Evolutionary conservation across 306 rosid genomes (phyloP).

Genomic region (Vicia villosa): DNA sequence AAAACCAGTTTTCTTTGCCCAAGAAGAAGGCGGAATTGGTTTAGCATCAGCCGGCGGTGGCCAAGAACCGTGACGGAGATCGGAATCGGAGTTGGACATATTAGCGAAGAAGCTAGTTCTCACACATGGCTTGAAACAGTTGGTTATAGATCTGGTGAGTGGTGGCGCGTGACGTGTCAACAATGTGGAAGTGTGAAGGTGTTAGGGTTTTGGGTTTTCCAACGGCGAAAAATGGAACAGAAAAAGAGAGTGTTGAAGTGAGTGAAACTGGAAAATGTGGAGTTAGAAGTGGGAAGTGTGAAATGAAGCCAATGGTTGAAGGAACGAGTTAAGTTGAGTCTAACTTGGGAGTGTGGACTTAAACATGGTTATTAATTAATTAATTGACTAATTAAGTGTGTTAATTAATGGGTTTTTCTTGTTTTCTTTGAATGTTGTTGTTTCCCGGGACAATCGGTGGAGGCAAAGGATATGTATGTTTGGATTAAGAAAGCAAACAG

Average conservation of each 20-base stretch:
- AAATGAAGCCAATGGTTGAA: neutral
- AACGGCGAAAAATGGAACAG: neutral
- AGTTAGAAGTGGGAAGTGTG: neutral
- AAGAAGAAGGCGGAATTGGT: slow-evolving; percentile 81
- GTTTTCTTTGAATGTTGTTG: neutral
- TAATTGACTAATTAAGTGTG: neutral
- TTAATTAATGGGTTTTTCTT: neutral
- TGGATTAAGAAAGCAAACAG: neutral
- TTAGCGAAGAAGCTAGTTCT: neutral
- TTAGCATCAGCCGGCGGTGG: slow-evolving; percentile 34
- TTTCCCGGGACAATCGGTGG: neutral
- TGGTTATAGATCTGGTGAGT: slow-evolving; percentile 21
- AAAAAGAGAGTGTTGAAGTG: neutral
- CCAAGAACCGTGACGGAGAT: slow-evolving; percentile 19
- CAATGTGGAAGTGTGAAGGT: slow-evolving; percentile 7
- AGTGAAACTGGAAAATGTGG: neutral
- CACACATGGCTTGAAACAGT: slow-evolving; percentile 23
- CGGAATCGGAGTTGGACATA: slow-evolving; percentile 37
- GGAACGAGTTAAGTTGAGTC: neutral
- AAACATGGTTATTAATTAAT: neutral
- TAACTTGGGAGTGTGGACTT: neutral
- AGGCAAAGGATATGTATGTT: neutral
- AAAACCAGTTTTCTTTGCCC: slow-evolving; percentile 95
- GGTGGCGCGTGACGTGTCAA: slow-evolving; percentile 5
- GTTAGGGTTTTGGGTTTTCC: slow-evolving; percentile 11